Evolutionary conservation across 768 basidiomycete species (phyloP).

Genomic region (Polyporus arcularius): DNA sequence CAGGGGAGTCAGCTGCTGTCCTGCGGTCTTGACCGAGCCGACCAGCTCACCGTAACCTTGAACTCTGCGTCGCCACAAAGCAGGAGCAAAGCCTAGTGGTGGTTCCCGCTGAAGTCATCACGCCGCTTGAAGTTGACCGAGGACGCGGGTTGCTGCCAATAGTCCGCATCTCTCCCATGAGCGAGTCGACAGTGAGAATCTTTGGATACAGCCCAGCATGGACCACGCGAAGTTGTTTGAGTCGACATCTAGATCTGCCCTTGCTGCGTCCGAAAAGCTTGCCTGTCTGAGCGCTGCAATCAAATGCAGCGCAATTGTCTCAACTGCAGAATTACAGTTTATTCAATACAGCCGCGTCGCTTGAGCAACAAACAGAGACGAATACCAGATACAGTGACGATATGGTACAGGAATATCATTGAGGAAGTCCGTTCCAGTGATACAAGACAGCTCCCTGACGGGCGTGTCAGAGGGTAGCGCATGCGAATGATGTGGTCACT

Average conservation of each 20-base stretch:
- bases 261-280: slow-evolving; percentile 68
- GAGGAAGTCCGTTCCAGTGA: slow-evolving; percentile 2
- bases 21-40: neutral
- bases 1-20: neutral
- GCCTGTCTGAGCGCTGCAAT: no score
- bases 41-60: slow-evolving; percentile 63
- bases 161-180: slow-evolving; percentile 66
- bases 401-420: neutral
- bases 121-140: slow-evolving; percentile 84
- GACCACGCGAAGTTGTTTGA: slow-evolving; percentile 64
- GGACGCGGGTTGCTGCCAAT: slow-evolving; percentile 80
- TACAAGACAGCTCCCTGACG: slow-evolving; percentile 2
- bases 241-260: slow-evolving; percentile 63
- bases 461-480: neutral
- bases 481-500: neutral
- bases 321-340: neutral
- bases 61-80: slow-evolving; percentile 91
- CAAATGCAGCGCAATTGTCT: no score
- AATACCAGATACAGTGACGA: no score
- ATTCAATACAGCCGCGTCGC: no score
- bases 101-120: slow-evolving; percentile 70
- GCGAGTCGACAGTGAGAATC: slow-evolving; percentile 64
- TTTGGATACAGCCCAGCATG: no score
- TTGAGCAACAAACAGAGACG: no score
- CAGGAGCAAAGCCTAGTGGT: slow-evolving; percentile 74